Evolutionary conservation across 1,284 basidiomycete genomes (phyloP).

Genomic region (Ceratobasidium sp.): DNA sequence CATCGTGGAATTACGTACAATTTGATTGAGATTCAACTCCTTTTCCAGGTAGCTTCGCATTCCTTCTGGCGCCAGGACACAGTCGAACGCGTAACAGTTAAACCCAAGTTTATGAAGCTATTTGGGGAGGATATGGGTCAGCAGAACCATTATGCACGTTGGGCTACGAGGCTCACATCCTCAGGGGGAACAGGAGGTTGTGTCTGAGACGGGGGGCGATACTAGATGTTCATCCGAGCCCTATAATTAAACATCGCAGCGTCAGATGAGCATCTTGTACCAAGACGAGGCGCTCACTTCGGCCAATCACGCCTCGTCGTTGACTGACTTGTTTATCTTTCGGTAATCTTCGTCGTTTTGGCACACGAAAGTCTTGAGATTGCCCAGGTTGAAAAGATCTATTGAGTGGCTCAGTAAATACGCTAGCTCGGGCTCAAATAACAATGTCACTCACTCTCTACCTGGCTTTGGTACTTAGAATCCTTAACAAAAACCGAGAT

Average conservation of each 20-base stretch:
- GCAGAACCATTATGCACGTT: neutral
- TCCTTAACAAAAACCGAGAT: slow-evolving; percentile 79
- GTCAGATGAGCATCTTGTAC: neutral
- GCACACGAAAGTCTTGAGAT: slow-evolving; percentile 82
- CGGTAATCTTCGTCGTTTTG: slow-evolving; percentile 88
- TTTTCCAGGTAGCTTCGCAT: slow-evolving; percentile 71
- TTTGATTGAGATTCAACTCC: slow-evolving; percentile 73
- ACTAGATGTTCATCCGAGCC: slow-evolving; percentile 72
- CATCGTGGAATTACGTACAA: slow-evolving; percentile 62
- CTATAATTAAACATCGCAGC: neutral
- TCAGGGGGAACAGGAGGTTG: slow-evolving; percentile 20
- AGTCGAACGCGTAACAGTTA: slow-evolving; percentile 85
- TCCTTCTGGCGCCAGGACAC: slow-evolving; percentile 72
- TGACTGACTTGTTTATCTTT: slow-evolving; percentile 71
- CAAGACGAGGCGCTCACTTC: slow-evolving; percentile 49
- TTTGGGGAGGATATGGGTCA: slow-evolving; percentile 31
- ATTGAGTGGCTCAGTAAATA: neutral
- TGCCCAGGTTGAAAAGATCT: slow-evolving; percentile 17
- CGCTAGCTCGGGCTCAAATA: neutral
- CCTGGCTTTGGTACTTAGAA: slow-evolving; percentile 68
- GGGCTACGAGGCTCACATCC: neutral
- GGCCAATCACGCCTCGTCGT: slow-evolving; percentile 64
- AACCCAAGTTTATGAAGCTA: slow-evolving; percentile 76
- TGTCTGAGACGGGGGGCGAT: slow-evolving; percentile 55
- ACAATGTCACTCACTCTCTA: slow-evolving; percentile 65